Conservation (phyloP, 2,329 filamentous ascomycete genomes). For the Aspergillus luchuensis region DNA sequence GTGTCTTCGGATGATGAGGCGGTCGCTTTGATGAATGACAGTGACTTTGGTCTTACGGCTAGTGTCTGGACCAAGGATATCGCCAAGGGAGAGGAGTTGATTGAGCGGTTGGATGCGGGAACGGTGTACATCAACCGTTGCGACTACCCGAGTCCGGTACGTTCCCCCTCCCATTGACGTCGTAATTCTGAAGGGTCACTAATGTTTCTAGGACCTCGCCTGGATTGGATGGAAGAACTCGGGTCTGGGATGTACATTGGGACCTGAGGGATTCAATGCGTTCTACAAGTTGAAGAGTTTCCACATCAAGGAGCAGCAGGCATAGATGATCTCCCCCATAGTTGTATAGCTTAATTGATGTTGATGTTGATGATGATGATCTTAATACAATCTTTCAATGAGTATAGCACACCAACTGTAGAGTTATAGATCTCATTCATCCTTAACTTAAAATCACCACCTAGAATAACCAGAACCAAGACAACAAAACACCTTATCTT, state of each 20-base stretch:
- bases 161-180: conserved; percentile 36
- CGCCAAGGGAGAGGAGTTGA: conserved; percentile 69
- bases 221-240: conserved; percentile 97
- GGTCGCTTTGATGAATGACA: conserved; percentile 83
- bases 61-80: conserved; percentile 93
- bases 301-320: conserved; percentile 62
- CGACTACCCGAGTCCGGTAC: conserved; percentile 84
- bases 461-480: no score
- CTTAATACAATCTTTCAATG: no score
- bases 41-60: conserved; percentile 84
- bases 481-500: no score
- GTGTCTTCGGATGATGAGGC: conserved; percentile 79
- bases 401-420: no score
- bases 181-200: not conserved
- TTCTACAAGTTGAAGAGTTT: conserved; percentile 94
- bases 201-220: conserved; percentile 67
- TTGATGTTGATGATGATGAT: no score
- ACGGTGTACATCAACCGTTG: conserved; percentile 93
- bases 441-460: no score
- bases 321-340: not conserved
- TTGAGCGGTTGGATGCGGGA: conserved; percentile 79
- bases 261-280: conserved; percentile 83
- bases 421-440: no score
- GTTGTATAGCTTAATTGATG: not conserved
- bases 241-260: conserved; percentile 82